These are phyloP conservation scores for Exophiala aquamarina DNA, from an alignment of 2,329 filamentous ascomycete genomes.

Conservation along the genomic window DNA sequence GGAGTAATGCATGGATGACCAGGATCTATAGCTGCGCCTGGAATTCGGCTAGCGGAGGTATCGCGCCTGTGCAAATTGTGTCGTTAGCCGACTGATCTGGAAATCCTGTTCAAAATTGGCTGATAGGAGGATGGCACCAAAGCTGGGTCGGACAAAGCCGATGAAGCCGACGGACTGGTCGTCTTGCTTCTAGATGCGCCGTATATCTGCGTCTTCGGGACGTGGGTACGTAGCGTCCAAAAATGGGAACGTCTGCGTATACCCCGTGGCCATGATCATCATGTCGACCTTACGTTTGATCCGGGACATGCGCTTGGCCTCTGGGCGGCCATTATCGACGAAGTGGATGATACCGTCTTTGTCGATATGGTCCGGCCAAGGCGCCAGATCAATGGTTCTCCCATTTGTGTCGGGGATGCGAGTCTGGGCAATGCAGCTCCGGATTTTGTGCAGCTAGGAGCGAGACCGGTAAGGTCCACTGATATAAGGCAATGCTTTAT, in stretches of 20 bases:
- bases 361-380: constrained; percentile 9
- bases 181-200: constrained; percentile 6
- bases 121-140: constrained; percentile 1
- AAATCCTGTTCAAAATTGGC: neutral
- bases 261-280: constrained; percentile 7
- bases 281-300: constrained; percentile 7
- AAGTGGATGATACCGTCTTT: constrained; percentile 12
- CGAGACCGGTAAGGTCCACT: constrained; percentile 1
- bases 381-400: constrained; percentile 5
- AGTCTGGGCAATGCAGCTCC: constrained; percentile 3
- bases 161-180: constrained; percentile 12
- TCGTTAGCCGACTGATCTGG: neutral
- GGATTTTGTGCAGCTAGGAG: too few species aligned
- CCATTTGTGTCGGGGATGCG: constrained; percentile 3
- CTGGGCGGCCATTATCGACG: constrained; percentile 5
- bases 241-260: constrained; percentile 8
- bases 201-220: constrained; percentile 7
- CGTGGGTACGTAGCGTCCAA: constrained; percentile 3
- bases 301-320: constrained; percentile 7
- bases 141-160: constrained; percentile 6
- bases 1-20: constrained; percentile 7
- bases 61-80: constrained; percentile 1
- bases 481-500: constrained; percentile 7
- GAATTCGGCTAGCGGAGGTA: constrained; percentile 9
- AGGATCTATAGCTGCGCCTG: constrained; percentile 12